Evolutionary conservation across 2,329 filamentous ascomycete species (phyloP).

Genomic region (Myotisia sp.): DNA sequence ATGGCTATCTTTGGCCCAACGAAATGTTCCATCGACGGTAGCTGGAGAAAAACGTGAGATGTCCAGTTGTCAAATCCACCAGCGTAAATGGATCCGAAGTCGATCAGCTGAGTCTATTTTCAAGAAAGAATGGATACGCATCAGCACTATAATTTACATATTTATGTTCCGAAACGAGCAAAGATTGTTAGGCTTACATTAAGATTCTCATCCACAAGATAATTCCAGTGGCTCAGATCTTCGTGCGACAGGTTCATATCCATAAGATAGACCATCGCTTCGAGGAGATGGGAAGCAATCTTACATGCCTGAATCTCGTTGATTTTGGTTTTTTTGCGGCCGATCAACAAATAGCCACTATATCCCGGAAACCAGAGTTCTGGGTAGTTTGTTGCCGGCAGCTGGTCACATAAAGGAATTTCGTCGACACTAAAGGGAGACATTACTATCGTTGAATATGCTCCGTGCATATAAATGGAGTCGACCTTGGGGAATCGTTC

Average conservation of each 20-base stretch:
- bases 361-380: constrained; percentile 6
- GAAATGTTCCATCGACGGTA: constrained; percentile 18
- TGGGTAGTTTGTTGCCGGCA: not conserved
- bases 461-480: constrained; percentile 18
- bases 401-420: constrained; percentile 4
- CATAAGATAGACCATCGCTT: constrained; percentile 18
- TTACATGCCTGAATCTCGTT: constrained; percentile 19
- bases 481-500: constrained; percentile 18
- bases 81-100: constrained; percentile 16
- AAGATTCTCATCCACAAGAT: constrained; percentile 17
- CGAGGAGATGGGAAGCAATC: constrained; percentile 18
- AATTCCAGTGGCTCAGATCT: constrained; percentile 21
- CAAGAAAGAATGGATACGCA: not conserved
- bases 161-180: not conserved
- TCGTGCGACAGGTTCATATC: constrained; percentile 19
- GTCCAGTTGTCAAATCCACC: constrained; percentile 8
- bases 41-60: not conserved
- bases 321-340: constrained; percentile 12
- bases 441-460: constrained; percentile 19
- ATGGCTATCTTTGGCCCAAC: constrained; percentile 16
- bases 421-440: constrained; percentile 14
- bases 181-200: constrained; percentile 14
- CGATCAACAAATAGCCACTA: constrained; percentile 5
- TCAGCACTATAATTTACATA: not conserved
- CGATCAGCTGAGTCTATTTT: constrained; percentile 17